Evolutionary conservation across 1,284 basidiomycete species (phyloP), one percentile per base, ranked within the genome.

Genomic region (Boletus hoseneyae): DNA sequence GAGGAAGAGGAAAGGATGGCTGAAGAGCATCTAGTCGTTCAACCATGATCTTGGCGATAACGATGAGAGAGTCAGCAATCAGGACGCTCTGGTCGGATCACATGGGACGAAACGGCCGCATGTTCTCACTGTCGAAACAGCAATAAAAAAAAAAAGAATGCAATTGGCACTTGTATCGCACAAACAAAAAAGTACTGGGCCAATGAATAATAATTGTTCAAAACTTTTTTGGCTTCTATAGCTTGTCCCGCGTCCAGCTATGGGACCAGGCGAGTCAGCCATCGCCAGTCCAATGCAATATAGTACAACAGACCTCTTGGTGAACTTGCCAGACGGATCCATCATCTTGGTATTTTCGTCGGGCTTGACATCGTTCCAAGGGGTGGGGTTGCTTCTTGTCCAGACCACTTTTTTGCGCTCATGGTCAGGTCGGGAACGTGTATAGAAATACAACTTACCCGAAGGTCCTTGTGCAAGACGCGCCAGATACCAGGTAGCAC

Each of bases 311-410:
- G 46, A 88, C 87, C 73, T 80, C 72, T 83, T 85, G 13, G 83
- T 77, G 56, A 90, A 88, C 58, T 80, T 83, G 62, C 85, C 80
- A 71, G 85, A 83, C 34, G 87, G 78, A 47, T 78, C 68, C 62
- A 83, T 63, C 49, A 91, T 42, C 72, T 91, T 91, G 50, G 79
- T 86, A 55, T 78, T 78, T 69, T 90, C 80, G 57, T 84, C 76
- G 35, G 78, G 82, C 65, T 87, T 77, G 65, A 91, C 76, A 53
- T 78, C 75, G 66, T 87, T 86, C 86, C 87, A 91, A 16, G 89
- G 88, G 11, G 83, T 82, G 11, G 87, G 87, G 75, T 91, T 91
- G 63, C 60, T 73, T 73, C 82, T 87, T 40, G 85, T 83, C 88
- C 89, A 91, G 62, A 90, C 72, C 54, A 91, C 88, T 90, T 34